These are phyloP conservation scores for Phragmites australis DNA, from an alignment of 176 grass and related monocot species.

Conservation along the genomic window DNA sequence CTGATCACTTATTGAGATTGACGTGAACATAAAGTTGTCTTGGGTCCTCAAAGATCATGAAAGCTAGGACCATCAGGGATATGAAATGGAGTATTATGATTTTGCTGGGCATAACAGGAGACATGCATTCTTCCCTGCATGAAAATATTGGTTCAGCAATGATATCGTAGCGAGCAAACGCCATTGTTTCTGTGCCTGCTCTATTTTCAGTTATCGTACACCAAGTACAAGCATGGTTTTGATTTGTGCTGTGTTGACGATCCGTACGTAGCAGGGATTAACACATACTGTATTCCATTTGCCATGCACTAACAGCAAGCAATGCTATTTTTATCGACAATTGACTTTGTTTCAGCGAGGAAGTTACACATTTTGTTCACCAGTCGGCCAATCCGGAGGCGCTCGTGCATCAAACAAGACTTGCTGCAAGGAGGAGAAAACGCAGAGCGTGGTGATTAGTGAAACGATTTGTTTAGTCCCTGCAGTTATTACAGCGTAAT, in stretches of 20 bases:
- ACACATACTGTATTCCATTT: not conserved
- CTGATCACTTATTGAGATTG: conserved; percentile 33
- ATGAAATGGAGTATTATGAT: conserved; percentile 2
- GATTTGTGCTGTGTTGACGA: not conserved
- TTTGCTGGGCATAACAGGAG: not conserved
- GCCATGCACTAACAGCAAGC: conserved; percentile 6
- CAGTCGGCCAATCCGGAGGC: not conserved
- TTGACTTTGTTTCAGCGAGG: conserved; percentile 21
- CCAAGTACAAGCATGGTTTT: not conserved
- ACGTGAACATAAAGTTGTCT: conserved; percentile 28
- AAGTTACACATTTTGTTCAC: not conserved
- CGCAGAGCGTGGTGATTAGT: not conserved
- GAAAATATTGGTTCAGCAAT: not conserved
- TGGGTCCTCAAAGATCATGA: conserved; percentile 1
- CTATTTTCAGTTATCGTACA: not conserved
- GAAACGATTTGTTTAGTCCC: not conserved
- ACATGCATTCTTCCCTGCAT: not conserved
- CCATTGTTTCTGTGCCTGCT: not conserved
- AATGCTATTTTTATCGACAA: not conserved
- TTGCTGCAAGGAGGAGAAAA: not conserved
- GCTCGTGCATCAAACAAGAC: conserved; percentile 21
- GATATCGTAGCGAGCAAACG: not conserved
- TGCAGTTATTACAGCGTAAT: conserved; percentile 11
- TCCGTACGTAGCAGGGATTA: not conserved
- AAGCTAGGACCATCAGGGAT: not conserved